Evolutionary conservation across 345 rosid genomes (phyloP).

Genomic region (Angophora floribunda): DNA sequence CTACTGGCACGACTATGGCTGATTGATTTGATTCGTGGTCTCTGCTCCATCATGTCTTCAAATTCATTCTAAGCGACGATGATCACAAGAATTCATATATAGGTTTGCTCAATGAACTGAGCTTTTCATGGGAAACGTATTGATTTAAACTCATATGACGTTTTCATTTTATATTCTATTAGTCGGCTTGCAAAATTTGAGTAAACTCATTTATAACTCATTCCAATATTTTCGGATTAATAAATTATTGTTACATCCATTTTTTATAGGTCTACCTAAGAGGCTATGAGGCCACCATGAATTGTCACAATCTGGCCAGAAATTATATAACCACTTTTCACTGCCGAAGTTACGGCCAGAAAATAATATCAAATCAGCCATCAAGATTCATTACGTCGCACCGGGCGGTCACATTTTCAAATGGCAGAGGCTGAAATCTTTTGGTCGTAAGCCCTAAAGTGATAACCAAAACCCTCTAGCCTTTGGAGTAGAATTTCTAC

Average conservation of each 20-base stretch:
- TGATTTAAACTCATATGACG: neutral
- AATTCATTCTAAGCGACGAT: neutral
- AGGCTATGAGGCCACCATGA: too few species aligned
- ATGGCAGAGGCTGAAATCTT: neutral
- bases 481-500: neutral
- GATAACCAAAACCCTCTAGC: neutral
- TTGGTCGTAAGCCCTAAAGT: neutral
- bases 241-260: too few species aligned
- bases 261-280: too few species aligned
- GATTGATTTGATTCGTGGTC: too few species aligned
- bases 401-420: neutral
- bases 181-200: neutral
- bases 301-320: neutral
- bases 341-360: neutral
- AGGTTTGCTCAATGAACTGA: neutral
- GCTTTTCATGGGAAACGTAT: neutral
- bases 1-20: constrained; percentile 21
- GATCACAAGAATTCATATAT: neutral
- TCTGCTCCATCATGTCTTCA: too few species aligned
- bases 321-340: neutral
- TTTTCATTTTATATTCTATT: neutral
- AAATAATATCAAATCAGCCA: neutral
- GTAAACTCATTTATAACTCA: neutral
- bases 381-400: neutral
- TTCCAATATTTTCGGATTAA: neutral